phyloP scores from a whole-genome alignment of 164 flowering plant genomes.

The Magnolia changhungtana region DNA sequence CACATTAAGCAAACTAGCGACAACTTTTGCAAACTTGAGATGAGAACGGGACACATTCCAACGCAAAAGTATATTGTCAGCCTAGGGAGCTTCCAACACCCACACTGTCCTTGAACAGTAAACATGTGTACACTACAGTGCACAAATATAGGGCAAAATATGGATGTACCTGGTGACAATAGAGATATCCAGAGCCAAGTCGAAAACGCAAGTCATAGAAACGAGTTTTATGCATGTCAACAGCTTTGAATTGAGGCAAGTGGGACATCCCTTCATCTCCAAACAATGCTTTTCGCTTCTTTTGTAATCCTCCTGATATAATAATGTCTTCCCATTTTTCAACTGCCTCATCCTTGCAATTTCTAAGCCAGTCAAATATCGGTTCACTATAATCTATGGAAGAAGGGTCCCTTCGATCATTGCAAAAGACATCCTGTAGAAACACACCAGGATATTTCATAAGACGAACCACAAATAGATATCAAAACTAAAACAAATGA shows the following conservation, averaged over 20 bases:
- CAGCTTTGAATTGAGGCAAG: constrained; percentile 56
- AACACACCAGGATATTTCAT: not conserved
- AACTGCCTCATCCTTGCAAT: constrained; percentile 62
- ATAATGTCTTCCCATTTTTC: constrained; percentile 73
- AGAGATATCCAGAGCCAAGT: constrained; percentile 84
- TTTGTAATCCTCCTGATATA: constrained; percentile 42
- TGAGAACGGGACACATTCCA: too few species aligned
- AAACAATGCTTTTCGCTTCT: constrained; percentile 47
- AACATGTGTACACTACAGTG: too few species aligned
- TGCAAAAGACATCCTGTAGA: constrained; percentile 73
- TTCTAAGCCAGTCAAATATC: constrained; percentile 70
- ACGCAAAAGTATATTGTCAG: too few species aligned
- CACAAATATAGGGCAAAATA: not conserved
- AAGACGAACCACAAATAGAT: not conserved
- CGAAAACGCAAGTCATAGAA: constrained; percentile 79
- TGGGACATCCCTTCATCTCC: constrained; percentile 25
- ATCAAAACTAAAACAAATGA: not conserved
- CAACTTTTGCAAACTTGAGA: too few species aligned
- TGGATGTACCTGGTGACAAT: constrained; percentile 78
- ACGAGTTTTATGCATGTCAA: constrained; percentile 56
- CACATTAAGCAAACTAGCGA: too few species aligned
- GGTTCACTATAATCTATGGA: constrained; percentile 79
- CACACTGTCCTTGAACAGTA: too few species aligned
- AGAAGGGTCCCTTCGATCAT: constrained; percentile 68
- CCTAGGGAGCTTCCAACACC: too few species aligned